Evolutionary conservation across 306 rosid species (phyloP).

Genomic region (Acacia melanoxylon): DNA sequence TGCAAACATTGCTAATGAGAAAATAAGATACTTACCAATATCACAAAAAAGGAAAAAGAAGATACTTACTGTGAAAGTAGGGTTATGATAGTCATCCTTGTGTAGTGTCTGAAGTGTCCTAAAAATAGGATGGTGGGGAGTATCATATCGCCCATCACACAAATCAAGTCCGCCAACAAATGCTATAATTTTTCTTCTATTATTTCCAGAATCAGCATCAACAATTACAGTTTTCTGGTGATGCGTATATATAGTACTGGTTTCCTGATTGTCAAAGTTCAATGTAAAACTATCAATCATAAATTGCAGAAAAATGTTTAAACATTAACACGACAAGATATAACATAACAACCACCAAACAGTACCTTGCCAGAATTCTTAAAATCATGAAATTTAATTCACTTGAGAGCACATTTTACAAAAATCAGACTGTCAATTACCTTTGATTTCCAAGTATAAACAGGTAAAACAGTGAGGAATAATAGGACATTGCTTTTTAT

Average conservation of each 20-base stretch:
- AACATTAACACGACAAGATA: background rate
- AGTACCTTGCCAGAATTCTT: slow-evolving; percentile 19
- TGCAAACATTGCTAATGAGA: slow-evolving; percentile 26
- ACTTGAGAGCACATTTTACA: slow-evolving; percentile 14
- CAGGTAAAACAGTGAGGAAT: background rate
- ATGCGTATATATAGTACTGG: slow-evolving; percentile 90
- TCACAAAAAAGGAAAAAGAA: background rate
- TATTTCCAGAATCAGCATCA: slow-evolving; percentile 85
- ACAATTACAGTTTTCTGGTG: slow-evolving; percentile 97
- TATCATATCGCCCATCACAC: slow-evolving; percentile 95
- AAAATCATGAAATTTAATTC: slow-evolving; percentile 16
- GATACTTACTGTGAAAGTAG: slow-evolving; percentile 75
- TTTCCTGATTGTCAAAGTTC: slow-evolving; percentile 63
- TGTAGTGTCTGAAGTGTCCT: slow-evolving; percentile 76
- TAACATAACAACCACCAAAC: slow-evolving; percentile 3
- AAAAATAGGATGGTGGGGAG: slow-evolving; percentile 75
- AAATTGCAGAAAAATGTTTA: background rate
- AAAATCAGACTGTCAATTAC: background rate
- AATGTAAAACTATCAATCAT: slow-evolving; percentile 20
- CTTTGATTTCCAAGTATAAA: background rate
- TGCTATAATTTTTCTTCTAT: slow-evolving; percentile 78
- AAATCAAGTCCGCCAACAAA: slow-evolving; percentile 98
- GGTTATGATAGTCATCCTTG: slow-evolving; percentile 95
- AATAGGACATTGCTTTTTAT: background rate
- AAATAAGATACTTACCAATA: slow-evolving; percentile 50